Evolutionary conservation across 2,329 filamentous ascomycete genomes (phyloP).

Genomic region (Talaromyces atroroseus): DNA sequence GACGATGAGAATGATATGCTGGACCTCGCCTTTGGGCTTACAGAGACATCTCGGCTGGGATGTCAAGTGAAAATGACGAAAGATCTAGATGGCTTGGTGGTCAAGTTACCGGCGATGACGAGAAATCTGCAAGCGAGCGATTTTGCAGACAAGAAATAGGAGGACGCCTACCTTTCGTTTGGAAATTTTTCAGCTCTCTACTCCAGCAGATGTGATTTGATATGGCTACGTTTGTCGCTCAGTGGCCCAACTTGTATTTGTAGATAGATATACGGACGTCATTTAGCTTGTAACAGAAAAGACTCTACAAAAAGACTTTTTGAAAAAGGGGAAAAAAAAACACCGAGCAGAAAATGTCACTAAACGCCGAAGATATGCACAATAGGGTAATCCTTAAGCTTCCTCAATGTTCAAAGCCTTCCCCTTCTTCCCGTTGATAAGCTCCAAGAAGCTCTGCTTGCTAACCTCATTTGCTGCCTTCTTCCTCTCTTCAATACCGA

Average conservation of each 20-base stretch:
- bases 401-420: conserved; percentile 44
- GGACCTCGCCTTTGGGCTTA: conserved; percentile 82
- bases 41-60: conserved; percentile 75
- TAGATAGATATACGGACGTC: conserved; percentile 12
- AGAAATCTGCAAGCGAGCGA: conserved; percentile 93
- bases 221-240: not conserved
- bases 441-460: conserved; percentile 85
- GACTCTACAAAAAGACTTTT: conserved; percentile 3
- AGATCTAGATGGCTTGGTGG: conserved; percentile 78
- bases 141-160: conserved; percentile 53
- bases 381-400: conserved; percentile 25
- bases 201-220: conserved; percentile 5
- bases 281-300: conserved; percentile 2
- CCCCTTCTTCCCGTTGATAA: conserved; percentile 62
- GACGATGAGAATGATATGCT: conserved; percentile 88
- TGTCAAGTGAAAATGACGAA: conserved; percentile 91
- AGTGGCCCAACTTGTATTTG: conserved; percentile 8
- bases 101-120: conserved; percentile 87
- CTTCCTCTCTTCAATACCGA: conserved; percentile 74
- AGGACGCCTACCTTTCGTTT: not conserved
- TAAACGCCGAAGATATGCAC: conserved; percentile 27
- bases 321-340: conserved; percentile 4
- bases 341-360: conserved; percentile 16
- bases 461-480: conserved; percentile 94
- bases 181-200: conserved; percentile 9